Conservation (phyloP, 768 basidiomycete genomes). For the Lentinula raphanica region DNA sequence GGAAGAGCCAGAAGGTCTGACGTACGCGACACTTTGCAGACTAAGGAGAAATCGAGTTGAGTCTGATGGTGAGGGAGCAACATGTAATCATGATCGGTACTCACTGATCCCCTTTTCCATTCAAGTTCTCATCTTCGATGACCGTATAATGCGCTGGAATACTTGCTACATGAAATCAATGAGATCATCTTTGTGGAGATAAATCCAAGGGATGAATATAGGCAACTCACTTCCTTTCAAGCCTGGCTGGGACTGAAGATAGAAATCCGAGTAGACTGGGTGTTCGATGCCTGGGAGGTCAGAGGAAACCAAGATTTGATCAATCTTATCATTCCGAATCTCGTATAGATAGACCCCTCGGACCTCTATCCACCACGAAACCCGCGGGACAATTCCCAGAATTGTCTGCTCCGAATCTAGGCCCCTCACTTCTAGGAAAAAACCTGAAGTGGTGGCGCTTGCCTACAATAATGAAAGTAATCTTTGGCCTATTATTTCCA, state of each 20-base stretch:
- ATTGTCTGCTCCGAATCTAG: constrained; percentile 40
- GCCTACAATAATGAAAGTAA: constrained; percentile 58
- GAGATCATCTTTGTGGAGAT: too few relatives aligned
- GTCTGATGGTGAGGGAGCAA: not conserved
- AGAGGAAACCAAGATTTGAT: constrained; percentile 17
- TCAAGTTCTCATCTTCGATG: constrained; percentile 28
- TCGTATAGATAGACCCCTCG: not conserved
- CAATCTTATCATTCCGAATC: constrained; percentile 10
- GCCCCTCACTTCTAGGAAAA: constrained; percentile 39
- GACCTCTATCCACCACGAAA: constrained; percentile 50
- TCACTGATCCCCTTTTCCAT: constrained; percentile 20
- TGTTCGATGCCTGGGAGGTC: constrained; percentile 45
- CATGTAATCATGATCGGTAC: not conserved
- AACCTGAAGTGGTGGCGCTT: constrained; percentile 50
- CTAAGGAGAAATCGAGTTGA: constrained; percentile 21
- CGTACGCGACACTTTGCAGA: constrained; percentile 44
- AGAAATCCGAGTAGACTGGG: constrained; percentile 57
- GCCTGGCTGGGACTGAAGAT: constrained; percentile 53
- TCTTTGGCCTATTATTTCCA: constrained; percentile 36
- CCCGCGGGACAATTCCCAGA: constrained; percentile 60
- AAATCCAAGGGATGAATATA: too few relatives aligned
- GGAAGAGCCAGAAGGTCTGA: constrained; percentile 28
- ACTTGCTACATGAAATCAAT: constrained; percentile 36
- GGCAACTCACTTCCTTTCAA: constrained; percentile 41
- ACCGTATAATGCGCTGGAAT: constrained; percentile 56